These are phyloP conservation scores for Colletotrichum neosansevieriae DNA, from an alignment of 2,329 filamentous ascomycete species.

Conservation along the genomic window DNA sequence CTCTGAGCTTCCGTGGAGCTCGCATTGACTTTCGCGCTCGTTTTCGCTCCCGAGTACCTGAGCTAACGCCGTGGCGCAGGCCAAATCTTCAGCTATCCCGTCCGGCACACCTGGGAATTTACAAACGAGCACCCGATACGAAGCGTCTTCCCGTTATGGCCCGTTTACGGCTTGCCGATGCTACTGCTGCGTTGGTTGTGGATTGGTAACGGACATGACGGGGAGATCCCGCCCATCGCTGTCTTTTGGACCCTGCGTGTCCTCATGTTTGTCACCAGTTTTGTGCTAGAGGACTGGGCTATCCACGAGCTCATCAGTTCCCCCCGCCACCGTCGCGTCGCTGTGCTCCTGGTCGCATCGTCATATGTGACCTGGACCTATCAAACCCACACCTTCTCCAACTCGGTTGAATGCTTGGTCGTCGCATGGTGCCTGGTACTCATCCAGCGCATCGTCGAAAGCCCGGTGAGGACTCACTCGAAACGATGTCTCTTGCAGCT, in stretches of 20 bases:
- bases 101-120: slow-evolving; percentile 95
- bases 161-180: slow-evolving; percentile 94
- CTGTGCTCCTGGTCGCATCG: slow-evolving; percentile 88
- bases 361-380: slow-evolving; percentile 99
- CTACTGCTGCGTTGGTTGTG: slow-evolving; percentile 92
- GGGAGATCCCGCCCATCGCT: slow-evolving; percentile 82
- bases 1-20: slow-evolving; percentile 29
- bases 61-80: slow-evolving; percentile 63
- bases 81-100: slow-evolving; percentile 91
- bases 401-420: slow-evolving; percentile 92
- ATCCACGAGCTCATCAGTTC: slow-evolving; percentile 89
- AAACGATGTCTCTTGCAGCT: not conserved
- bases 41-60: slow-evolving; percentile 36
- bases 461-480: slow-evolving; percentile 70
- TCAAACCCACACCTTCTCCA: slow-evolving; percentile 98
- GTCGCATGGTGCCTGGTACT: slow-evolving; percentile 95
- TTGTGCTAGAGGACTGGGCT: slow-evolving; percentile 98
- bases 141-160: slow-evolving; percentile 97
- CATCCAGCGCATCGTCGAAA: slow-evolving; percentile 85
- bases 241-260: slow-evolving; percentile 91
- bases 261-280: slow-evolving; percentile 94
- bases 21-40: slow-evolving; percentile 28
- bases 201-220: slow-evolving; percentile 83
- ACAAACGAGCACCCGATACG: slow-evolving; percentile 88
- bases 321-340: slow-evolving; percentile 76